Conservation (phyloP, 352 stramenopile species). For the Phytophthora litchii region DNA sequence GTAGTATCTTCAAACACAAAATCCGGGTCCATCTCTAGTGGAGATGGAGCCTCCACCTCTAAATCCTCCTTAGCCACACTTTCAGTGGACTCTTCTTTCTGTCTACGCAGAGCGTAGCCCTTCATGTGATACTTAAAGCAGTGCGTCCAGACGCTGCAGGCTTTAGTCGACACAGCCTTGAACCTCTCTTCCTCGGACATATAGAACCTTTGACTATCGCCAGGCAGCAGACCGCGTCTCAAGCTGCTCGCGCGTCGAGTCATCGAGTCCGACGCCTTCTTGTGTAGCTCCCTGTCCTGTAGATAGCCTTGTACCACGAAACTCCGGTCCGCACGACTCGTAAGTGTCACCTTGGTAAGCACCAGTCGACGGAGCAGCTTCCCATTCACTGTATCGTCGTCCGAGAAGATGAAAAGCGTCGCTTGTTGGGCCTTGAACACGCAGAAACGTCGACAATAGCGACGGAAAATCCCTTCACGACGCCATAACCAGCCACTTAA, state of each 20-base stretch:
- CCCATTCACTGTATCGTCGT: constrained; percentile 48
- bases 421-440: constrained; percentile 53
- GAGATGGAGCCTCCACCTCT: too few relatives aligned
- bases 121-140: constrained; percentile 74
- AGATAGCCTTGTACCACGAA: constrained; percentile 47
- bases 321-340: constrained; percentile 27
- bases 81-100: constrained; percentile 5
- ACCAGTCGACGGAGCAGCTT: constrained; percentile 47
- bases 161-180: constrained; percentile 51
- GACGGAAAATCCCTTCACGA: constrained; percentile 50
- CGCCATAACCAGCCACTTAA: constrained; percentile 67
- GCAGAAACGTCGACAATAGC: constrained; percentile 59
- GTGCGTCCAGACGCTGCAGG: constrained; percentile 57
- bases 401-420: constrained; percentile 51
- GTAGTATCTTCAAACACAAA: constrained; percentile 51
- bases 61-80: neutral
- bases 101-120: constrained; percentile 39
- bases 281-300: constrained; percentile 50
- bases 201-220: constrained; percentile 52
- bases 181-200: constrained; percentile 45
- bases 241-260: constrained; percentile 29
- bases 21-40: constrained; percentile 41
- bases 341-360: constrained; percentile 54
- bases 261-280: constrained; percentile 50
- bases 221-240: constrained; percentile 21